Evolutionary conservation across 108 stramenopile species (phyloP), one percentile per base, ranked within the genome.

Genomic region (Cyclotella sp.): DNA sequence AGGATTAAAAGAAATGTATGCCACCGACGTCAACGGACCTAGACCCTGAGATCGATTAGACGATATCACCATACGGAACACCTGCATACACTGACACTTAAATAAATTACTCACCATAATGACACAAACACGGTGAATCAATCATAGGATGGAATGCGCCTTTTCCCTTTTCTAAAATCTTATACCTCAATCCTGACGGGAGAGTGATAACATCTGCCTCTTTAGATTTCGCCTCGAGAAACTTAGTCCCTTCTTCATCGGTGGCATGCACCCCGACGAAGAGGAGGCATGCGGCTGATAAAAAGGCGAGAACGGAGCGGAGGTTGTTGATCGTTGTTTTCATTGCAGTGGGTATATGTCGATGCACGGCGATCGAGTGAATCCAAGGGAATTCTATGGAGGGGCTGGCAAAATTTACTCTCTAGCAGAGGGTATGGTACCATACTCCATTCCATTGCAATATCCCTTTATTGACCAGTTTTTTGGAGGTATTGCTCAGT

Each of bases 101-200:
- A 63, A 2, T 14, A 2, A 19, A 18, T 5, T 4, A 57, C 71
- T 44, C 46, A 72, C 71, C 71, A 76, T 98, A 98, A 78, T 98
- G 97, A 72, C 97, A 98, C 11, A 73, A 67, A 72, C 93, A 94
- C 24, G 93, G 89, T 58, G 83, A 84, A 45, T 68, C 70, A n/a
- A 77, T 76, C n/a, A 67, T 80, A 10, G 96, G 96, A 76, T 90
- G 91, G 42, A 49, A 74, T 14, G 66, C 45, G 6, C 95, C 95
- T 7, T 55, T 57, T 28, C 95, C 95, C 67, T 83, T 81, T 46
- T 75, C 60, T 39, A 98, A 64, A 18, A 93, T 84, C 72, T 95
- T 95, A 88, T 98, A 98, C 60, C 89, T 89, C 53, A 98, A 73
- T 22, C 97, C 97, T 34, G 85, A 87, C 6, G 84, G 80, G 24